Conservation (phyloP, 345 rosid species). For the Pistacia vera region DNA sequence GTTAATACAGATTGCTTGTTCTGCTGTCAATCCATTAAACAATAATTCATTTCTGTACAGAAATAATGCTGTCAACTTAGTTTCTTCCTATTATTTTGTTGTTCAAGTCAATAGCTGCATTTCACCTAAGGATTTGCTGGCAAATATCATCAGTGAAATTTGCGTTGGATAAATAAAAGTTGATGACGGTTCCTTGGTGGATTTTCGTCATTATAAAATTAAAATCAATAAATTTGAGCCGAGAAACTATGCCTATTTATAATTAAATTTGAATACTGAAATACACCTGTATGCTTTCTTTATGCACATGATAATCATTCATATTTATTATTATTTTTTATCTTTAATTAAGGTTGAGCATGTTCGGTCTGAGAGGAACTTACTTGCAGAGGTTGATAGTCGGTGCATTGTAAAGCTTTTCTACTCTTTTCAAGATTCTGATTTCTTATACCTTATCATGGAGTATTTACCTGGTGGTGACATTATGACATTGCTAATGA, state of each 20-base stretch:
- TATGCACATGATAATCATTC: constrained; percentile 10
- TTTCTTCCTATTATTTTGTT: background rate
- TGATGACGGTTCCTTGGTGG: background rate
- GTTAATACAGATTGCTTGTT: no score
- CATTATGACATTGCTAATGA: constrained; percentile 97
- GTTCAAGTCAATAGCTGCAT: background rate
- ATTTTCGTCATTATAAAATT: constrained; percentile 9
- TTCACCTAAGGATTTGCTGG: background rate
- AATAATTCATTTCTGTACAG: background rate
- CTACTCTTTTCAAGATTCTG: constrained; percentile 98
- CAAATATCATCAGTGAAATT: background rate
- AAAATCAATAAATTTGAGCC: constrained; percentile 1
- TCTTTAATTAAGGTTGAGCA: constrained; percentile 81
- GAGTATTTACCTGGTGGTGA: constrained; percentile 99
- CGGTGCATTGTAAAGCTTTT: constrained; percentile 88
- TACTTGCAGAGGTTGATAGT: constrained; percentile 97
- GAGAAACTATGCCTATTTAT: background rate
- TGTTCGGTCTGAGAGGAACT: constrained; percentile 97
- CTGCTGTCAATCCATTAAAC: background rate
- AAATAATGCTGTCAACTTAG: background rate
- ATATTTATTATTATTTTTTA: constrained; percentile 10
- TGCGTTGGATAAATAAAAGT: background rate
- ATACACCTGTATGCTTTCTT: constrained; percentile 2
- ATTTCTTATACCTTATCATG: constrained; percentile 92
- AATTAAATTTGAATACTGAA: background rate